phyloP scores from a whole-genome alignment of 2,329 filamentous ascomycete species.

The Raffaelea albimanens region DNA sequence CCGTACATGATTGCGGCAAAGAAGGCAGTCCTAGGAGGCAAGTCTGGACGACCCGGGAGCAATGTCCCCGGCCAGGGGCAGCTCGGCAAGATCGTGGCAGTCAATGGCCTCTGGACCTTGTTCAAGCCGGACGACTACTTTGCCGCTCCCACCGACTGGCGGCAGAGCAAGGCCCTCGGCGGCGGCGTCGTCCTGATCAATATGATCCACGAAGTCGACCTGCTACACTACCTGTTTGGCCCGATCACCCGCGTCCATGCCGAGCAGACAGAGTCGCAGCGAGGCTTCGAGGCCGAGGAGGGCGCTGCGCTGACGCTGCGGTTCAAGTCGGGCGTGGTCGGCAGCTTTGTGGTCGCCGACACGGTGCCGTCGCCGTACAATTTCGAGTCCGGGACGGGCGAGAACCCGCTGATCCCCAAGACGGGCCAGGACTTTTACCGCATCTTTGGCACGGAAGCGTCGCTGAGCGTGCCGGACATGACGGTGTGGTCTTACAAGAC shows the following conservation, averaged over 20 bases:
- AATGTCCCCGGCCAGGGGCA: no score
- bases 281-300: slow-evolving; percentile 26
- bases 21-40: slow-evolving; percentile 26
- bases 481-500: slow-evolving; percentile 6
- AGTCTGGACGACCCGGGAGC: no score
- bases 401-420: slow-evolving; percentile 41
- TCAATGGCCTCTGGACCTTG: no score
- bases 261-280: slow-evolving; percentile 32
- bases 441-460: slow-evolving; percentile 21
- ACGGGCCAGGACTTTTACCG: slow-evolving; percentile 34
- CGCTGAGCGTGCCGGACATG: slow-evolving; percentile 12
- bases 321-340: slow-evolving; percentile 44
- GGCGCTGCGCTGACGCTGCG: slow-evolving; percentile 43
- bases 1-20: slow-evolving; percentile 42
- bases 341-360: slow-evolving; percentile 47
- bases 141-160: no score
- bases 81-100: no score
- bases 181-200: slow-evolving; percentile 45
- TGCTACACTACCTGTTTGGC: slow-evolving; percentile 47
- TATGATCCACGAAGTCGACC: slow-evolving; percentile 51
- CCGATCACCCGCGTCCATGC: slow-evolving; percentile 41
- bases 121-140: no score
- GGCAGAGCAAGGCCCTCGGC: slow-evolving; percentile 18
- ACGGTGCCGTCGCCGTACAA: slow-evolving; percentile 39
- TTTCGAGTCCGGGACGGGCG: slow-evolving; percentile 48